Evolutionary conservation across 2,329 filamentous ascomycete genomes (phyloP), one percentile per base, ranked within the genome.

Genomic region (Ceratocystis cacaofunesta): DNA sequence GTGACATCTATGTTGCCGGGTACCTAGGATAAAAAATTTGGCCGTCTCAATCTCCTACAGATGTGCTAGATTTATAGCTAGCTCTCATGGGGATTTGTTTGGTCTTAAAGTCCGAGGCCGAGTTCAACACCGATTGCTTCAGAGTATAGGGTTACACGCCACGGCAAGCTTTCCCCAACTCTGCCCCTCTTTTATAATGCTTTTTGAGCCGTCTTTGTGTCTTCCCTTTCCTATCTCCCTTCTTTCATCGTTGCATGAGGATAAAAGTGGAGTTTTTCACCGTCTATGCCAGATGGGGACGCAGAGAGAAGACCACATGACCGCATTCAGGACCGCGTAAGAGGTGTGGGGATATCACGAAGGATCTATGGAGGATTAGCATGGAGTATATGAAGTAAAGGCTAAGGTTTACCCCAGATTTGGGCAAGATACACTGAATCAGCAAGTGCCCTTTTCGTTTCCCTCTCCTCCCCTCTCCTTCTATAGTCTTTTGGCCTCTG

Each of bases 251-350:
- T n/a, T 36, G 50, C n/a, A 28, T 25, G 2, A 2, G 50, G 25
- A 19, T 25, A 55, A 10, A 25, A 25, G 50, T 6, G 19, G 50
- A 0, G 6, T 19, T 36, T 15, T 10, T 28, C 48, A 8, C 25
- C 48, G 30, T 30, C 25, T n/a, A n/a, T 36, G 30, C 28, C 55
- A 58, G 60, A 64, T 60, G n/a, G 41, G 50, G 63, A 58, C 58
- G 25, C 30, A 44, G 41, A 60, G 15, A 58, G 7, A 48, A 58
- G 52, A 58, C 52, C 63, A 64, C 63, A 64, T 64, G 63, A 64
- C 63, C 52, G 63, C 63, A 48, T 64, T 64, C 55, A 64, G 63
- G 63, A 58, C 52, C 43, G 63, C 63, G 63, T 60, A 55, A 43
- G 55, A 48, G 55, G 55, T 10, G 12, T 58, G 55, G 36, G 4